Evolutionary conservation across 306 rosid species (phyloP), one percentile per base, ranked within the genome.

Genomic region (Ormosia semicastrata): DNA sequence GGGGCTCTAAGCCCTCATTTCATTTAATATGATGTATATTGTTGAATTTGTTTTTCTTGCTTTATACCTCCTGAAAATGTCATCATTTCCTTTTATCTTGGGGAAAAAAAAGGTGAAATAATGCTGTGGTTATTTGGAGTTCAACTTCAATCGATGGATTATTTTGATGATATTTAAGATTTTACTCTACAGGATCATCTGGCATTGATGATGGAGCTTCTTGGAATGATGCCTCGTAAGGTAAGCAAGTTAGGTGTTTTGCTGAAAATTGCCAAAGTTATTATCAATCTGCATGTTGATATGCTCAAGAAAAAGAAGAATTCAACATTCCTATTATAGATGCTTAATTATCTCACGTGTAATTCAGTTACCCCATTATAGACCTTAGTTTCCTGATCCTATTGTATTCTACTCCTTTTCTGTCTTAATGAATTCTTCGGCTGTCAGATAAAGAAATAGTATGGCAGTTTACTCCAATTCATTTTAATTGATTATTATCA

Each of bases 191-290:
- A 95, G 99, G 99, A 95, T 69, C 99, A 95, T 85, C 88, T 95
- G 73, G 99, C 99, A 14, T 85, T 95, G 89, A 93, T 93, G 99
- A 95, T 95, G 99, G 99, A 95, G 88, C 99, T 95, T 88, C 97
- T 95, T 81, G 98, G 98, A 83, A 95, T 85, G 93, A 95, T 95
- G 98, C 99, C 99, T 3, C 98, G 99, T 76, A 93, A 92, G 96
- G 99, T 95, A 83, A 70, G 89, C 81, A 72, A 68, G 50, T 68
- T 78, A 6, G 57, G 39, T 8, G 8, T 73, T 43, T 49, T 57
- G 66, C 65, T 43, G 74, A 50, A 56, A 43, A 79, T 40, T 8
- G 29, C 71, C 17, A 7, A 40, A 72, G 36, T 39, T 57, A 30
- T 43, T n/a, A 54, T 69, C 39, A 7, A 4, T 53, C 69, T 69